These are phyloP conservation scores for Xylaria cubensis DNA, from an alignment of 495 filamentous ascomycete genomes.

Conservation along the genomic window DNA sequence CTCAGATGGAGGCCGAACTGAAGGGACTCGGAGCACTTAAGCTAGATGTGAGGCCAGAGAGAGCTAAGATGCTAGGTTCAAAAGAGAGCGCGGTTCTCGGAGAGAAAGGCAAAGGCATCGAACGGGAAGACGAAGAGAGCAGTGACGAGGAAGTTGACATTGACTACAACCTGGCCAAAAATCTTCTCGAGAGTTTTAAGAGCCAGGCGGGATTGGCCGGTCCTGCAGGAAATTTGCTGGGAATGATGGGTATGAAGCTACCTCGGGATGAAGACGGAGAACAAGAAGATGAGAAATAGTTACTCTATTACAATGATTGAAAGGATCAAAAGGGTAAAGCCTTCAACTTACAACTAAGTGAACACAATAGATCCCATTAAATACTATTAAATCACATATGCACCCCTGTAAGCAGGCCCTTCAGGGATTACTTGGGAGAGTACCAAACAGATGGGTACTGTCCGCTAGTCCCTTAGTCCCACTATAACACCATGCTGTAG, in stretches of 20 bases:
- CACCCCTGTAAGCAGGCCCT: neutral
- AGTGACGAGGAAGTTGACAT: slow-evolving; percentile 69
- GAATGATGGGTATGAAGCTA: slow-evolving; percentile 79
- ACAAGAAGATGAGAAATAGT: slow-evolving; percentile 29
- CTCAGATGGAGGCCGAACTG: slow-evolving; percentile 83
- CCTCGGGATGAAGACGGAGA: slow-evolving; percentile 75
- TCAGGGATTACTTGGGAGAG: no score
- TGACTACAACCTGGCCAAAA: slow-evolving; percentile 88
- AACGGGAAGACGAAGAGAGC: slow-evolving; percentile 40
- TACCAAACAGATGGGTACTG: no score
- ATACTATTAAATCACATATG: neutral
- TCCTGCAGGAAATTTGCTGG: slow-evolving; percentile 83
- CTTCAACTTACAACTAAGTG: neutral
- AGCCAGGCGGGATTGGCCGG: slow-evolving; percentile 84
- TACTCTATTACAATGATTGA: neutral
- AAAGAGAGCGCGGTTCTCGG: slow-evolving; percentile 20
- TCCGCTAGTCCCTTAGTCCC: no score
- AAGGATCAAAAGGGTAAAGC: neutral
- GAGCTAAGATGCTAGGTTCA: slow-evolving; percentile 30
- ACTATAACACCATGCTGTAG: neutral
- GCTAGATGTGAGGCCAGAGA: slow-evolving; percentile 56
- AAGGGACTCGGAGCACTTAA: slow-evolving; percentile 75
- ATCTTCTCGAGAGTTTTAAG: slow-evolving; percentile 90
- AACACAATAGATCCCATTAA: neutral
- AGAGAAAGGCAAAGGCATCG: slow-evolving; percentile 31